Conservation (phyloP, 345 rosid genomes). For the Psidium guajava region DNA sequence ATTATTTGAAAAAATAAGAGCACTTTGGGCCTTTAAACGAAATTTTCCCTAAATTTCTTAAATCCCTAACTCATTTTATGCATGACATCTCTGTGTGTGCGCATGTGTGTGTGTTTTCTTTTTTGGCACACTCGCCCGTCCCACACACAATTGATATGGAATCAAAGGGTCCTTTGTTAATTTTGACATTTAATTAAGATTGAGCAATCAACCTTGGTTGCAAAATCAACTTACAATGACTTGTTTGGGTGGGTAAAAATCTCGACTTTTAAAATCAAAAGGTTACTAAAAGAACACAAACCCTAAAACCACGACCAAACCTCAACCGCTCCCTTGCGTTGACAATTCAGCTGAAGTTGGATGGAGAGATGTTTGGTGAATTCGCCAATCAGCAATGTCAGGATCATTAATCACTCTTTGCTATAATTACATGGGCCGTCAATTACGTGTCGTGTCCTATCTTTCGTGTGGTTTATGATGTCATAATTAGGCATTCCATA, state of each 20-base stretch:
- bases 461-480: neutral
- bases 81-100: too few species aligned
- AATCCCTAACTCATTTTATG: neutral
- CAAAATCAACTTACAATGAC: neutral
- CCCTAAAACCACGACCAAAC: neutral
- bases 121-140: neutral
- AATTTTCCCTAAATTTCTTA: neutral
- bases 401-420: neutral
- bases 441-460: neutral
- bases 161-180: too few species aligned
- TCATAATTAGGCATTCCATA: neutral
- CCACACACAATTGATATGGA: too few species aligned
- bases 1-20: too few species aligned
- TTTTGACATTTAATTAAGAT: too few species aligned
- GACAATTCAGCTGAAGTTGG: neutral
- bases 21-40: too few species aligned
- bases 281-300: neutral
- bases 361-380: neutral
- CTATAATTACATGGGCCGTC: neutral
- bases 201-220: too few species aligned
- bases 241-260: neutral
- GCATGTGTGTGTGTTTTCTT: too few species aligned
- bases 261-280: neutral
- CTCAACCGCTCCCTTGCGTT: neutral
- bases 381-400: neutral